Evolutionary conservation across 2,329 filamentous ascomycete species (phyloP).

Genomic region (Monilinia fructigena): DNA sequence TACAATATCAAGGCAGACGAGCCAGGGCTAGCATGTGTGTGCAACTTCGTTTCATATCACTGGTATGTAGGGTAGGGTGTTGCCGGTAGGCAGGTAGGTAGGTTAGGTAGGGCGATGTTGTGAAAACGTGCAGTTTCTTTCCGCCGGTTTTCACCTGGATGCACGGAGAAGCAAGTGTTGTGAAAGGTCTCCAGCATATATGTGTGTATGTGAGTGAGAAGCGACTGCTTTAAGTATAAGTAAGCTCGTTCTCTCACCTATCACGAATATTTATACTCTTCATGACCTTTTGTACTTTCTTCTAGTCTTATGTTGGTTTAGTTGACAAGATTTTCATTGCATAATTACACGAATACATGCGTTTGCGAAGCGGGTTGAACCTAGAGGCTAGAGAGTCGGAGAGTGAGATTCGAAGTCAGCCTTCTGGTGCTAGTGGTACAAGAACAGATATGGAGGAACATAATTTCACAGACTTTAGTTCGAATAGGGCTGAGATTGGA

Average conservation of each 20-base stretch:
- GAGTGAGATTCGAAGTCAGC: neutral
- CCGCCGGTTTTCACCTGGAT: neutral
- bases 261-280: neutral
- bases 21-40: neutral
- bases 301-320: neutral
- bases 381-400: constrained; percentile 3
- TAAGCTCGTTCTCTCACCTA: constrained; percentile 9
- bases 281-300: neutral
- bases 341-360: constrained; percentile 19
- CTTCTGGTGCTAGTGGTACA: neutral
- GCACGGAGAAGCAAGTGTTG: neutral
- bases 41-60: neutral
- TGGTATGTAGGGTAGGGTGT: constrained; percentile 4
- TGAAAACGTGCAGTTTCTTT: neutral
- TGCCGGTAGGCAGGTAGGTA: neutral
- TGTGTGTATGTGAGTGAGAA: neutral
- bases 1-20: neutral
- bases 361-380: constrained; percentile 25
- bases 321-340: neutral
- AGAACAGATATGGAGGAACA: constrained; percentile 14
- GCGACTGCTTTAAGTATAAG: neutral
- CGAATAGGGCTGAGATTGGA: constrained; percentile 10
- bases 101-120: constrained; percentile 1
- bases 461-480: neutral
- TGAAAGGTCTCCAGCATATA: neutral